These are phyloP conservation scores for Dendrostoma leiphaemia DNA, from an alignment of 2,329 filamentous ascomycete genomes.

Conservation along the genomic window DNA sequence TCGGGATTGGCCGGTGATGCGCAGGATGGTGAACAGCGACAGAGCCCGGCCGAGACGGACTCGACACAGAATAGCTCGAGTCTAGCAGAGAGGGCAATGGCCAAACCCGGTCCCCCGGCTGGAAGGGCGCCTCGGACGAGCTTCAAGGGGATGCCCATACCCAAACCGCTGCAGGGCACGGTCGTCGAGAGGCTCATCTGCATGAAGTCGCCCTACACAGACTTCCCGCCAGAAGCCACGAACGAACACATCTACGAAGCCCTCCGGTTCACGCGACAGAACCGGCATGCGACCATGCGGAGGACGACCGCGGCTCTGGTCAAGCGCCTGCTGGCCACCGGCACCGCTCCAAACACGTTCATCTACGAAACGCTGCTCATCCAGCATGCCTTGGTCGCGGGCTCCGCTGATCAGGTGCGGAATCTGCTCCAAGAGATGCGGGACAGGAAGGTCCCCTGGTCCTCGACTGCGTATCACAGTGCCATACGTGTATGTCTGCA, in stretches of 20 bases:
- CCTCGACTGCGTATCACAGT: slow-evolving; percentile 67
- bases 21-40: not conserved
- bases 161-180: not conserved
- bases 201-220: slow-evolving; percentile 19
- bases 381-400: slow-evolving; percentile 65
- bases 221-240: slow-evolving; percentile 25
- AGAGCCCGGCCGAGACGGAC: not conserved
- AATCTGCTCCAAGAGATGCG: slow-evolving; percentile 73
- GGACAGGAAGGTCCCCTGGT: slow-evolving; percentile 56
- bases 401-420: slow-evolving; percentile 63
- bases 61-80: not conserved
- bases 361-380: slow-evolving; percentile 75
- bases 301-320: slow-evolving; percentile 37
- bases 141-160: too few relatives aligned
- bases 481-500: slow-evolving; percentile 59
- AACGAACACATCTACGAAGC: slow-evolving; percentile 45
- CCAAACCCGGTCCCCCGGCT: not conserved
- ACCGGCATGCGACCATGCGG: slow-evolving; percentile 28
- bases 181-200: slow-evolving; percentile 19
- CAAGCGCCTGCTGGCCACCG: slow-evolving; percentile 54
- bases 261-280: slow-evolving; percentile 33
- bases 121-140: not conserved
- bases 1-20: not conserved
- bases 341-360: slow-evolving; percentile 52
- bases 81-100: not conserved